These are phyloP conservation scores for Kwoniella heveanensis DNA, from an alignment of 768 basidiomycete genomes.

Conservation along the genomic window DNA sequence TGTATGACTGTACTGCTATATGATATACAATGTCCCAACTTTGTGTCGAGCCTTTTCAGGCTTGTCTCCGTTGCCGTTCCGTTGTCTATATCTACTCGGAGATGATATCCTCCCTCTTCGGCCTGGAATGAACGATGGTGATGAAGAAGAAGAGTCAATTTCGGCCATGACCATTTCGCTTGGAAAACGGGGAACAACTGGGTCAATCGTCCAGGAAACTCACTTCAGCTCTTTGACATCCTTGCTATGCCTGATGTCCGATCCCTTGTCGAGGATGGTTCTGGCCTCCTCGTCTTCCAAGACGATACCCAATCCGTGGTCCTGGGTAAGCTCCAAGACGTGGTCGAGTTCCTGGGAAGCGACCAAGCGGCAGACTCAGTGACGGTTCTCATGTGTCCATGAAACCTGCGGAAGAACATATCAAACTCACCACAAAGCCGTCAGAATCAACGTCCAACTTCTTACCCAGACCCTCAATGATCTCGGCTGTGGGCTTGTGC, in stretches of 20 bases:
- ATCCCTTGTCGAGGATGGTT: conserved; percentile 65
- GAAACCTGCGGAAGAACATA: no score
- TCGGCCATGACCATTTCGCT: not conserved
- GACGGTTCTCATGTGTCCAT: no score
- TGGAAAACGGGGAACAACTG: no score
- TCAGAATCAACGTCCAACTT: conserved; percentile 96
- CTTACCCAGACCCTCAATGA: conserved; percentile 80
- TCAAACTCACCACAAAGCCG: conserved; percentile 82
- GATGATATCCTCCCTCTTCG: conserved; percentile 96
- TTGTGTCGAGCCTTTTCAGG: not conserved
- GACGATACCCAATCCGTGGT: conserved; percentile 83
- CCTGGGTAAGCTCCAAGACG: conserved; percentile 81
- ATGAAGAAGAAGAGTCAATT: conserved; percentile 3
- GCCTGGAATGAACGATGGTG: conserved; percentile 57
- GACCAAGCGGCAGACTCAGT: not conserved
- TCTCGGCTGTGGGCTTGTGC: conserved; percentile 86
- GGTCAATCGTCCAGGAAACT: no score
- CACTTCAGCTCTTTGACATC: conserved; percentile 72
- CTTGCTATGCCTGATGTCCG: conserved; percentile 57
- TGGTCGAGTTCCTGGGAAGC: conserved; percentile 69
- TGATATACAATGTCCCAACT: no score
- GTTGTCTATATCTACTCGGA: conserved; percentile 52
- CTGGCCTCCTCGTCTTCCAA: conserved; percentile 78
- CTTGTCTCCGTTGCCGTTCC: not conserved
- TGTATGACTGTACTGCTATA: no score